Conservation (phyloP, 257 asterid species). For the Nicotiana sylvestris region DNA sequence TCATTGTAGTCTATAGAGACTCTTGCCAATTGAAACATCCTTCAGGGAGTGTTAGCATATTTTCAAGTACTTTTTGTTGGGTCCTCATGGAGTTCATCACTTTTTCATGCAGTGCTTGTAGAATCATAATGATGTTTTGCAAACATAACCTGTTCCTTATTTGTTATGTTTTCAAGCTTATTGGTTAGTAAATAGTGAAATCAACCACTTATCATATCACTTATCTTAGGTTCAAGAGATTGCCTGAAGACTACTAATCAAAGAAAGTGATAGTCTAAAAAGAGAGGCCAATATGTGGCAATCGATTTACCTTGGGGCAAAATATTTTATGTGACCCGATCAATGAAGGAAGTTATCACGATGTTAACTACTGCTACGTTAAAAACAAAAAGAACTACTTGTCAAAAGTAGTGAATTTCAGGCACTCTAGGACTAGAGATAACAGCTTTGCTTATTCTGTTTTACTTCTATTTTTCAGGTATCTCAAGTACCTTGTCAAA, state of each 20-base stretch:
- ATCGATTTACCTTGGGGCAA: too few relatives aligned
- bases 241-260: neutral
- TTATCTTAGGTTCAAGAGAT: neutral
- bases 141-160: neutral
- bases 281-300: too few relatives aligned
- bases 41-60: neutral
- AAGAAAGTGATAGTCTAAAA: neutral
- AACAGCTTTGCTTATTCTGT: neutral
- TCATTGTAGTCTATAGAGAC: neutral
- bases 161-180: neutral
- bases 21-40: neutral
- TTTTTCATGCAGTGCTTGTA: neutral
- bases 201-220: neutral
- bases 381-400: neutral
- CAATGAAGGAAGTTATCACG: neutral
- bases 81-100: neutral
- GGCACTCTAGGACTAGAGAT: neutral
- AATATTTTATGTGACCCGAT: too few relatives aligned
- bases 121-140: neutral
- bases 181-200: neutral
- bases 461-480: constrained; percentile 31
- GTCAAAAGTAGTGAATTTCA: neutral
- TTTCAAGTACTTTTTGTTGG: neutral
- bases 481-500: constrained; percentile 69
- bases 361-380: neutral